These are phyloP conservation scores for Macrophomina phaseolina DNA, from an alignment of 2,329 filamentous ascomycete genomes.

Conservation along the genomic window DNA sequence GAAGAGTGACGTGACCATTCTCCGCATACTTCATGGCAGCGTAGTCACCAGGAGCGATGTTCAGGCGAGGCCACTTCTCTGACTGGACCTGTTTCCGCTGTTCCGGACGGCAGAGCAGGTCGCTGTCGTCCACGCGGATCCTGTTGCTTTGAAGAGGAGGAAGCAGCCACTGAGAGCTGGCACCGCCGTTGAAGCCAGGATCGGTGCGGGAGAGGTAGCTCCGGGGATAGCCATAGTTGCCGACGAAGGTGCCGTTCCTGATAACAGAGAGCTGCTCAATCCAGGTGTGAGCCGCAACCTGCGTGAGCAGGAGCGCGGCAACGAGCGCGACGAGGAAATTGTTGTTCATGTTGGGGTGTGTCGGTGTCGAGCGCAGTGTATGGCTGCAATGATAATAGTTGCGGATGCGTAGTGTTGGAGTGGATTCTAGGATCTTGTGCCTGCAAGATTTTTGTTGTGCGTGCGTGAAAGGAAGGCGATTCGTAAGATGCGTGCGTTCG, in stretches of 20 bases:
- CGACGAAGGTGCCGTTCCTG: constrained; percentile 75
- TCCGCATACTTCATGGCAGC: constrained; percentile 58
- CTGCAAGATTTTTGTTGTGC: constrained; percentile 9
- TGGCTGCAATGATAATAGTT: neutral
- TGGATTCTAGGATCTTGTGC: constrained; percentile 11
- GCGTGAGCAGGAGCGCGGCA: constrained; percentile 32
- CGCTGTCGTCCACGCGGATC: constrained; percentile 55
- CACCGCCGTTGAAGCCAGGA: constrained; percentile 66
- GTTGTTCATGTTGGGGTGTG: neutral
- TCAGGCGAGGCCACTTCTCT: constrained; percentile 66
- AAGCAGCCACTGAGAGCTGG: constrained; percentile 66
- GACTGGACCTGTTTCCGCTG: constrained; percentile 65
- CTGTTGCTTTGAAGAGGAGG: constrained; percentile 55
- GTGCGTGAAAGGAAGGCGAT: neutral
- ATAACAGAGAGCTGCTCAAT: constrained; percentile 77
- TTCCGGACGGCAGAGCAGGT: constrained; percentile 67
- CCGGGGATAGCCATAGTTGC: constrained; percentile 75
- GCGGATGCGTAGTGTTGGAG: neutral
- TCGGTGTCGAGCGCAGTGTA: neutral
- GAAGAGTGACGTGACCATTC: constrained; percentile 56
- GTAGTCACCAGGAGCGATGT: constrained; percentile 55
- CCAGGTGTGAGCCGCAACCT: constrained; percentile 70
- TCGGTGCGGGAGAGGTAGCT: constrained; percentile 67
- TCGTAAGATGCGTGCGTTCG: neutral
- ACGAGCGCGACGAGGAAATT: constrained; percentile 25